Conservation (phyloP, 2,329 filamentous ascomycete species). For the Claviceps pusilla region DNA sequence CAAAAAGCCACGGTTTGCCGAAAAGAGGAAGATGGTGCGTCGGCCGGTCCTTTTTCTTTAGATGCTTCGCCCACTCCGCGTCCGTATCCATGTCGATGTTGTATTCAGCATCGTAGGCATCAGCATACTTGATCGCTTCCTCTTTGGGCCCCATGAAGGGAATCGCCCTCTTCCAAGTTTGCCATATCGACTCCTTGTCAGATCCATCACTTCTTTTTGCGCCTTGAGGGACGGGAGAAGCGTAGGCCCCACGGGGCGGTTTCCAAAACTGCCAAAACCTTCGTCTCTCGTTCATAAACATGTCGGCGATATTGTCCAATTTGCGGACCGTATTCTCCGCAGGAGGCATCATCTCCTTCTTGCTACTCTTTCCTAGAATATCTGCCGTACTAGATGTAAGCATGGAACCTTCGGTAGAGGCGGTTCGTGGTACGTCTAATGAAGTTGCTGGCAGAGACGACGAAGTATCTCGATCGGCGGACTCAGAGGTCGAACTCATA, state of each 20-base stretch:
- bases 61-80: conserved; percentile 67
- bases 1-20: conserved; percentile 55
- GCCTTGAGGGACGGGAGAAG: conserved; percentile 46
- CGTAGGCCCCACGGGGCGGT: conserved; percentile 43
- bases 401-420: conserved; percentile 22
- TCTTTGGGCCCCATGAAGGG: conserved; percentile 34
- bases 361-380: conserved; percentile 6
- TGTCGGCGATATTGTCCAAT: conserved; percentile 31
- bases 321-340: conserved; percentile 38
- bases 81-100: conserved; percentile 42
- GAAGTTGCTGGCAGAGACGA: conserved; percentile 13
- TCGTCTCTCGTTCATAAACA: conserved; percentile 29
- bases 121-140: conserved; percentile 39
- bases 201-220: conserved; percentile 25
- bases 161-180: conserved; percentile 33
- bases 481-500: conserved; percentile 12
- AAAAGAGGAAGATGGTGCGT: conserved; percentile 61
- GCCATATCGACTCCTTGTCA: conserved; percentile 32
- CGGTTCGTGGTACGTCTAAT: conserved; percentile 19
- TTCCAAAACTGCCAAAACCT: conserved; percentile 53
- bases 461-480: conserved; percentile 7
- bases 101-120: conserved; percentile 47
- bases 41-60: conserved; percentile 68
- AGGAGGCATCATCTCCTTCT: not conserved
- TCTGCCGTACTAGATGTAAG: conserved; percentile 25